Evolutionary conservation across 139 green algal species (phyloP), one percentile per base, ranked within the genome.

Genomic region (Ettlia oleoabundans): DNA sequence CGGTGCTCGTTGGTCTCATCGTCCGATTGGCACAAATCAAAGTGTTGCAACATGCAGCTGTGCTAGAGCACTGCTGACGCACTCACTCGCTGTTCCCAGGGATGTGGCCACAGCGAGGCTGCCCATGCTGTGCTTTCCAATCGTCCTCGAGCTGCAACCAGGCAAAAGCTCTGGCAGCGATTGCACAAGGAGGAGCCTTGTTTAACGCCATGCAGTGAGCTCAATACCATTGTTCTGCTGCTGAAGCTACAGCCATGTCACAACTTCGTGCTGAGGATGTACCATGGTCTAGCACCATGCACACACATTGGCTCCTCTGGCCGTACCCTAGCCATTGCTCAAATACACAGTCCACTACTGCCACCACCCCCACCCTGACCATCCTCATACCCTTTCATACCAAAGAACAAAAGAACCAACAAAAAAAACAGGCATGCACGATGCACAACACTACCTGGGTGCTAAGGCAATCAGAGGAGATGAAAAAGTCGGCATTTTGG

Each of bases 401-500:
- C 65, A 22, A 4, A n/a, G n/a, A n/a, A n/a, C n/a, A n/a, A n/a
- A n/a, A n/a, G n/a, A n/a, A n/a, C n/a, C n/a, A n/a, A n/a, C n/a
- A n/a, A n/a, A n/a, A n/a, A n/a, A n/a, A n/a, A n/a, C n/a, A n/a
- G n/a, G n/a, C n/a, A n/a, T n/a, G n/a, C n/a, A n/a, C n/a, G n/a
- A n/a, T n/a, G n/a, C n/a, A n/a, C 2, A 2, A 1, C 18, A 38
- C 38, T 42, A 58, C 68, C 40, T 76, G 38, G 28, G 55, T 38
- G 68, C 68, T 76, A 21, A 80, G 77, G 85, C 87, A 91, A 64
- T 90, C 87, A 38, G 43, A 32, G n/a, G 43, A 65, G 42, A 78
- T 78, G 70, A 78, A 78, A 5, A 63, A 78, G 18, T 78, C 70
- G 1, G 70, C 47, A 2, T 9, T 22, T 28, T 19, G 42, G 38